These are phyloP conservation scores for Paracamarosporium sp. DNA, from an alignment of 2,329 filamentous ascomycete species.

Conservation along the genomic window DNA sequence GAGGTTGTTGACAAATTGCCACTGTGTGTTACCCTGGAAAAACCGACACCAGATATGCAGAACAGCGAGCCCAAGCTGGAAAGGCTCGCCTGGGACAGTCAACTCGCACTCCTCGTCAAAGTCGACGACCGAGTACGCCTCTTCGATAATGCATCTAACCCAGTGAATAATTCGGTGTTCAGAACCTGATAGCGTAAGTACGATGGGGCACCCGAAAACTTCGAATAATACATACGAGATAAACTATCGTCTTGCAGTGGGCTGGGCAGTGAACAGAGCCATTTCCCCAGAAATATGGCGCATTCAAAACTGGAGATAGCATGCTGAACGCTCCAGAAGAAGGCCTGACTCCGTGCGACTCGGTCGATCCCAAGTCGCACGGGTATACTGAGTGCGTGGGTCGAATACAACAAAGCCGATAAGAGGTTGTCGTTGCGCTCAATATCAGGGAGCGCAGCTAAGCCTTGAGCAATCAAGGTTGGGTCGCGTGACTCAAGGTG, in stretches of 20 bases:
- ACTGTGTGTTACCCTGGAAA: slow-evolving; percentile 57
- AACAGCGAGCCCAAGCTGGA: slow-evolving; percentile 48
- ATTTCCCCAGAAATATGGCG: slow-evolving; percentile 61
- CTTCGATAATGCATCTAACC: slow-evolving; percentile 56
- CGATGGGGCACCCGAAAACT: neutral
- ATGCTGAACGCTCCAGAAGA: slow-evolving; percentile 65
- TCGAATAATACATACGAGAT: slow-evolving; percentile 17
- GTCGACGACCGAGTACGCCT: slow-evolving; percentile 50
- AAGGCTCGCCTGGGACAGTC: slow-evolving; percentile 29
- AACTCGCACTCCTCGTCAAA: slow-evolving; percentile 29
- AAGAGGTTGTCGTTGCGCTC: slow-evolving; percentile 58
- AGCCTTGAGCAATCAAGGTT: slow-evolving; percentile 47
- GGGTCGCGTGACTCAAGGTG: slow-evolving; percentile 55
- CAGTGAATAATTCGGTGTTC: slow-evolving; percentile 57
- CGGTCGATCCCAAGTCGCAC: slow-evolving; percentile 62
- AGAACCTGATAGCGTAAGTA: slow-evolving; percentile 18
- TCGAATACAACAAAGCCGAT: slow-evolving; percentile 60
- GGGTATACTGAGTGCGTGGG: slow-evolving; percentile 63
- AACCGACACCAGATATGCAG: slow-evolving; percentile 56
- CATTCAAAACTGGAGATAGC: slow-evolving; percentile 63
- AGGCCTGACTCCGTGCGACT: slow-evolving; percentile 62
- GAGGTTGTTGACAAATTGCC: slow-evolving; percentile 57
- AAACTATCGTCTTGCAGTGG: slow-evolving; percentile 21
- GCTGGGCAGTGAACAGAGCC: slow-evolving; percentile 45
- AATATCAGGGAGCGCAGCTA: slow-evolving; percentile 49